Percentiles rank a stretch among this genome's conserved stretches.
phyloP scores from a whole-genome alignment of 352 stramenopile genomes.

The Pythium pyrilobum region DNA sequence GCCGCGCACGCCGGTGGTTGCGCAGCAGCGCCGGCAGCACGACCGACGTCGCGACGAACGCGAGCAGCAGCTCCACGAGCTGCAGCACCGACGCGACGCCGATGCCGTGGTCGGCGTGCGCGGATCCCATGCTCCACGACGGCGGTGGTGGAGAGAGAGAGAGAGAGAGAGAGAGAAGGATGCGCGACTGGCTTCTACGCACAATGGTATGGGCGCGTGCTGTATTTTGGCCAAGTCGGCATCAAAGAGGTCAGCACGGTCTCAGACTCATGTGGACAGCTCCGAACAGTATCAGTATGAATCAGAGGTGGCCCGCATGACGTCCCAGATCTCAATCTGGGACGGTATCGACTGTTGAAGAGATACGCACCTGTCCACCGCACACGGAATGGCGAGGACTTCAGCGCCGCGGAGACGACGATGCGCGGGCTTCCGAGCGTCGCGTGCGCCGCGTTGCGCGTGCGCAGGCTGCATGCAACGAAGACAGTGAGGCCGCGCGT shows the following conservation, averaged over 20 bases:
- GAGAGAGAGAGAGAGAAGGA: not conserved
- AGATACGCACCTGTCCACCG: constrained; percentile 11
- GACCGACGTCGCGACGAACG: constrained; percentile 15
- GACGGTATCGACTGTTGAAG: constrained; percentile 11
- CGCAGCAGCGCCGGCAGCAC: constrained; percentile 29
- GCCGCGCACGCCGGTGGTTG: constrained; percentile 12
- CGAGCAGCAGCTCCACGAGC: constrained; percentile 21
- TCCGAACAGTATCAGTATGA: not conserved
- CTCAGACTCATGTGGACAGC: constrained; percentile 3
- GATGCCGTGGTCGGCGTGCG: not conserved
- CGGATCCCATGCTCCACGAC: too few species aligned
- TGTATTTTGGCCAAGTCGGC: too few species aligned
- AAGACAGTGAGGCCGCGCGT: constrained; percentile 24
- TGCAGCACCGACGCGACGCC: constrained; percentile 15
- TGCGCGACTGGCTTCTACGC: too few species aligned
- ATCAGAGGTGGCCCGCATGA: constrained; percentile 11
- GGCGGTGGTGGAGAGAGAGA: not conserved
- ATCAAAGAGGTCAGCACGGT: not conserved
- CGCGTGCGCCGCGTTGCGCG: not conserved
- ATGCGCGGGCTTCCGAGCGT: not conserved
- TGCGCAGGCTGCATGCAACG: not conserved
- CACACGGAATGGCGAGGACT: constrained; percentile 8
- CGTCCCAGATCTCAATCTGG: not conserved
- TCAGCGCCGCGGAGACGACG: not conserved
- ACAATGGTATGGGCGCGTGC: too few species aligned